A percentile compares a stretch with the other conserved stretches of the same genome.
phyloP scores from a whole-genome alignment of 495 filamentous ascomycete species.

The Extremus antarcticus region DNA sequence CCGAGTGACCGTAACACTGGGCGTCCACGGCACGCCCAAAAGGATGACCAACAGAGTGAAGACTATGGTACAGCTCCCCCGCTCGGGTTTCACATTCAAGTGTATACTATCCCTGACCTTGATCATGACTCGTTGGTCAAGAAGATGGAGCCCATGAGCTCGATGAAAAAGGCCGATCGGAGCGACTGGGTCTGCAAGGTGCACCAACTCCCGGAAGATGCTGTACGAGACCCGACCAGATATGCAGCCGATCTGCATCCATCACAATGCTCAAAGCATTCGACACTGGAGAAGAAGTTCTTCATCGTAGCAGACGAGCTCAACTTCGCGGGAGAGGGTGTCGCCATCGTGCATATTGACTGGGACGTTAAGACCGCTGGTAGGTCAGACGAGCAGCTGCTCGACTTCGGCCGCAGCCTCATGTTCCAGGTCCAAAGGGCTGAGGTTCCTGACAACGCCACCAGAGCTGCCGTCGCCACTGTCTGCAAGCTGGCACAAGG shows the following conservation, averaged over 20 bases:
- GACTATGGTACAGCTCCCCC: background rate
- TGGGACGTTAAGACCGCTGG: background rate
- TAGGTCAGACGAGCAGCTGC: background rate
- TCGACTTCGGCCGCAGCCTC: background rate
- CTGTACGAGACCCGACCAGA: background rate
- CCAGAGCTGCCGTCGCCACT: background rate
- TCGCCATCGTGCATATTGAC: background rate
- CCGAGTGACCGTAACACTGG: background rate
- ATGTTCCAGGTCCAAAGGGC: background rate
- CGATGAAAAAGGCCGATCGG: background rate
- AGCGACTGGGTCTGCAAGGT: background rate
- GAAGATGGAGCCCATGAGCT: background rate
- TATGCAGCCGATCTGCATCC: background rate
- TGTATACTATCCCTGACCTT: background rate
- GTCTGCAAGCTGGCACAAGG: background rate
- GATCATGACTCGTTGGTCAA: background rate
- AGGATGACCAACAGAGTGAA: background rate
- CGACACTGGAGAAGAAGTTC: background rate
- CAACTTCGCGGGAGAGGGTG: background rate
- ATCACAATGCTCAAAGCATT: background rate
- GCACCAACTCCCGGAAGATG: background rate
- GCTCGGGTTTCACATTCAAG: background rate
- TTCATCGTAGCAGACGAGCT: background rate
- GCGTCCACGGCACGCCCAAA: background rate
- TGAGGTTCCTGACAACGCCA: background rate